phyloP scores from a whole-genome alignment of 805 yeast genomes.

The Zygosaccharomyces pseudorouxii region DNA sequence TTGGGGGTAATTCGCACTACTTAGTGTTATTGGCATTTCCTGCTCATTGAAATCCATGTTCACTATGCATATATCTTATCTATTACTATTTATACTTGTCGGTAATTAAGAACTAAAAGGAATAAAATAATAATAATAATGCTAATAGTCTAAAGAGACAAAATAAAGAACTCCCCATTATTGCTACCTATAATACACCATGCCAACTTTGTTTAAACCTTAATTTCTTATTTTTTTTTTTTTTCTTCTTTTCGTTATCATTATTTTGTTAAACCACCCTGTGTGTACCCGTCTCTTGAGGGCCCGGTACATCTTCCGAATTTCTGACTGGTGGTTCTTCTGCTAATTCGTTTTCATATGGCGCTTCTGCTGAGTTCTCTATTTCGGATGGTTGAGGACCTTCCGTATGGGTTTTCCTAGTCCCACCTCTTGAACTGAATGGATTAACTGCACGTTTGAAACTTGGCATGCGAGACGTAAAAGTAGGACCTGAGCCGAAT shows the following conservation, averaged over 20 bases:
- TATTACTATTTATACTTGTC: too few species aligned
- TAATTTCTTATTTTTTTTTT: not conserved
- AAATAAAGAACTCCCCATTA: not conserved
- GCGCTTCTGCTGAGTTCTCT: not conserved
- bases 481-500: not conserved
- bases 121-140: too few species aligned
- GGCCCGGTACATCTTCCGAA: not conserved
- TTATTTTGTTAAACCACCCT: not conserved
- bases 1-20: constrained; percentile 9
- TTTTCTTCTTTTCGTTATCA: not conserved
- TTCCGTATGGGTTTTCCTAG: not conserved
- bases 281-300: not conserved
- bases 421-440: not conserved
- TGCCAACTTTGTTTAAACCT: not conserved
- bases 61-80: not conserved
- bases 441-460: not conserved
- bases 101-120: too few species aligned
- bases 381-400: not conserved
- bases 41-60: not conserved
- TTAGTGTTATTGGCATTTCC: not conserved
- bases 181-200: not conserved
- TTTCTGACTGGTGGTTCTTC: not conserved
- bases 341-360: not conserved
- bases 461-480: constrained; percentile 1
- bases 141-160: too few species aligned